phyloP scores from a whole-genome alignment of 257 asterid genomes.

The Nicotiana benthamiana region DNA sequence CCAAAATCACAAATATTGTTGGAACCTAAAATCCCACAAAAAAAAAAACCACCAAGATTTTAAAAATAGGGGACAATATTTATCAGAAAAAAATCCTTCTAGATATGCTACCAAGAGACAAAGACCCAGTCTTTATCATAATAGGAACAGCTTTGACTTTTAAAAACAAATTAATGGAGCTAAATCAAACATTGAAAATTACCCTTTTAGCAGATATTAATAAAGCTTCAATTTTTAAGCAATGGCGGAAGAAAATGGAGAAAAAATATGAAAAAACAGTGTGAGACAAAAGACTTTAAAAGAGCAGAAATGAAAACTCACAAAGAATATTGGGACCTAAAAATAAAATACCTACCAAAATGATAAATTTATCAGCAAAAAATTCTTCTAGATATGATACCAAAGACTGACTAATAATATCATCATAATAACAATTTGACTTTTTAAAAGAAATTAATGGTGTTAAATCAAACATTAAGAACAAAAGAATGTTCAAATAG shows the following conservation, averaged over 20 bases:
- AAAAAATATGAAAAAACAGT: not conserved
- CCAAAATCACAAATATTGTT: constrained; percentile 5
- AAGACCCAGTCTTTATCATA: not conserved
- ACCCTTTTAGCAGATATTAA: not conserved
- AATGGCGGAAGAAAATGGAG: not conserved
- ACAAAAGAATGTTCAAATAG: no score
- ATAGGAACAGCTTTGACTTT: not conserved
- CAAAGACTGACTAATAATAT: no score
- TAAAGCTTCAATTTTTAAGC: no score
- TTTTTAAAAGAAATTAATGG: no score
- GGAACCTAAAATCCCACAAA: not conserved
- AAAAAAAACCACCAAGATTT: not conserved
- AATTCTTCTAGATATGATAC: no score
- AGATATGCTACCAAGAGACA: not conserved
- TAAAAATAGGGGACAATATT: not conserved
- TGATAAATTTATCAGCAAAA: no score
- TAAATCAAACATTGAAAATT: not conserved
- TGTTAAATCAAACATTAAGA: not conserved
- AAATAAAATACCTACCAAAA: not conserved
- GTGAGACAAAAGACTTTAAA: not conserved
- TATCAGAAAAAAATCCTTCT: not conserved
- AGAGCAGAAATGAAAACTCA: not conserved
- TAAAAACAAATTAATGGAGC: not conserved
- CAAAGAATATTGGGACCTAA: not conserved
- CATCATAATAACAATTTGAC: not conserved